Base-by-base conservation (phyloP, 2,329 filamentous ascomycete species). In the Colletotrichum noveboracense region DNA sequence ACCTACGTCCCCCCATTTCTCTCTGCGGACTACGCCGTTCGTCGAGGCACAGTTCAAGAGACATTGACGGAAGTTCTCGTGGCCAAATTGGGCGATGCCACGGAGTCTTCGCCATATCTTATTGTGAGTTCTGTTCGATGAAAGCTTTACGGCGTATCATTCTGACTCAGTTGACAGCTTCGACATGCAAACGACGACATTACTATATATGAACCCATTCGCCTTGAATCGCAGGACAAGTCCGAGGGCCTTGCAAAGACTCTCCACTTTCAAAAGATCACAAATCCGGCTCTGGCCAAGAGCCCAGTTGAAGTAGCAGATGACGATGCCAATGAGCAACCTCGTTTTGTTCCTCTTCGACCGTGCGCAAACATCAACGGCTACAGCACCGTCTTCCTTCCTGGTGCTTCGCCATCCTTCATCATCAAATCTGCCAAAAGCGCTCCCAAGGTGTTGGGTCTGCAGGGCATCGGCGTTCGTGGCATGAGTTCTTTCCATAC, bases 161-260 rank as follows among this genome's bases (percentile, higher is more conserved):
- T 62, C 55, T 77, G 75, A 52, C 16, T 18, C 13, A n/a, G 48
- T 61, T 21, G 72, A 21, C 77, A 96, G 94, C 87, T 96, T 32
- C 94, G 96, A 66, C 95, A 95, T 65, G 89, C 91, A 12, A 93
- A 92, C 75, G 94, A 98, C 78, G 96, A 98, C 81, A 86, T 98
- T 38, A 94, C 94, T 13, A 90, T 98, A 61, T 99, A 98, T 82
- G 93, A 97, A 82, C 96, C 96, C 2, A 94, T 95, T 79, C 89
- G 91, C 56, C 86, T 86, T 76, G 85, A 81, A 52, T 81, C 80
- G 32, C 83, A 83, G 71, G 82, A 80, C 72, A 77, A 75, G n/a
- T 79, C 81, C 9, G 78, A 85, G 32, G 84, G 88, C 7, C 89
- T 93, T 78, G 86, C 89, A 2, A 85, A 87, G 28, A 90, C 89